Conservation (phyloP, 352 stramenopile species). For the Phytophthora kernoviae region DNA sequence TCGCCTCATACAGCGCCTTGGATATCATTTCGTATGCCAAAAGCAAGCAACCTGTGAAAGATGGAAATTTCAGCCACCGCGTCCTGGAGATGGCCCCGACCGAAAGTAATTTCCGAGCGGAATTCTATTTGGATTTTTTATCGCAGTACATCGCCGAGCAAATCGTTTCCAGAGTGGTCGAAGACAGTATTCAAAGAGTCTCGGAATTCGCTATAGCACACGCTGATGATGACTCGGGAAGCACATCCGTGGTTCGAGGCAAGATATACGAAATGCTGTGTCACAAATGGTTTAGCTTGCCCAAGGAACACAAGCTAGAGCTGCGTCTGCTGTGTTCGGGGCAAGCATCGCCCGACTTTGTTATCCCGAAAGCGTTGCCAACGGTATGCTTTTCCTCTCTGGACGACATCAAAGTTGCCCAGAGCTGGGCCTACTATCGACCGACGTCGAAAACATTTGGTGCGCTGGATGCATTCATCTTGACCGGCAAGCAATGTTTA, state of each 20-base stretch:
- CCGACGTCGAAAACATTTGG: slow-evolving; percentile 5
- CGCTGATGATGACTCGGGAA: slow-evolving; percentile 17
- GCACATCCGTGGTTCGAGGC: slow-evolving; percentile 13
- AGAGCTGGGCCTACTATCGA: not conserved
- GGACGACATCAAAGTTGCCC: not conserved
- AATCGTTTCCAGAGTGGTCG: not conserved
- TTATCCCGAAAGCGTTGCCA: not conserved
- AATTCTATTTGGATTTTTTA: slow-evolving; percentile 4
- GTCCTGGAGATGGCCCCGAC: slow-evolving; percentile 5
- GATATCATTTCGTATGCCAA: slow-evolving; percentile 1
- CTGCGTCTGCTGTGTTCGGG: not conserved
- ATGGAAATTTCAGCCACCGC: not conserved
- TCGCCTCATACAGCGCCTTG: not conserved
- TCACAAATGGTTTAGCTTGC: slow-evolving; percentile 15
- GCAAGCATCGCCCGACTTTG: not conserved
- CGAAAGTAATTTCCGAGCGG: not conserved
- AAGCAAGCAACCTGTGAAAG: not conserved
- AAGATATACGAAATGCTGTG: slow-evolving; percentile 23
- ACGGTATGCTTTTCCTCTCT: not conserved
- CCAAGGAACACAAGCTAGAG: not conserved
- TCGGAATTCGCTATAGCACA: slow-evolving; percentile 18
- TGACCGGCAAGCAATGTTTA: not conserved
- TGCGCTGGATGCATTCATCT: slow-evolving; percentile 11
- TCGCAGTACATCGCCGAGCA: slow-evolving; percentile 4
- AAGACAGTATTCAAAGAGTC: slow-evolving; percentile 10